Base-by-base conservation (phyloP, 305 asterid genomes). In the Fraxinus latifolia region DNA sequence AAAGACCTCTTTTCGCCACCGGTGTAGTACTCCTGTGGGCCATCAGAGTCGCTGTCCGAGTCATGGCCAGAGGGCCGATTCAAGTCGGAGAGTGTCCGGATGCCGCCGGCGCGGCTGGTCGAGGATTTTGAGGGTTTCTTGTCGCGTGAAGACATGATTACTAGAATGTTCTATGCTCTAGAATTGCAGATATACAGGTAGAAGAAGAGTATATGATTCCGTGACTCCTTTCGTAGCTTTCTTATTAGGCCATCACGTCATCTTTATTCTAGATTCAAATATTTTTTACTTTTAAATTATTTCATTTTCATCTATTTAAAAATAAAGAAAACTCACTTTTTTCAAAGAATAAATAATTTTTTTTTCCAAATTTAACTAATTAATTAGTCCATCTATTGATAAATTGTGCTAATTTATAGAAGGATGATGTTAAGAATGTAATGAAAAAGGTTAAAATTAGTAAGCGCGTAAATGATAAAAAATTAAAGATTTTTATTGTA, bases 1-100 rank as follows among this genome's bases (percentile, higher is more conserved):
- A 77, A 15, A 17, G 15, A 93, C 99, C 99, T 96, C 86, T 95
- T 94, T 80, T 96, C 97, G 11, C 99, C 99, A 25, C 99, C 99
- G 80, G 98, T 91, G 86, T 92, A 94, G 82, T 92, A 94, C 88
- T 96, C 99, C 86, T 92, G 96, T 50, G 99, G 99, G 0, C 75
- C 93, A 83, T 92, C 99, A 71, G 94, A 88, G 72, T 92, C 98
- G 77, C 97, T 92, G 80, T 92, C 98, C 87, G 98, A 92, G 84
- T 92, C 97, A 42, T 84, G 88, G 58, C 85, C 91, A 17, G 98
- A 79, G 0, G 98, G 95, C 2, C 97, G 92, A 80, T 95, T 94
- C 80, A 95, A 90, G 86, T 94, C 99, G 82, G 98, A 94, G 6
- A 95, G 97, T 2, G 98, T 94, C 7, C 98, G 95, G 87, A 95